Evolutionary conservation across 2,329 filamentous ascomycete genomes (phyloP).

Genomic region (Xylaria multiplex): DNA sequence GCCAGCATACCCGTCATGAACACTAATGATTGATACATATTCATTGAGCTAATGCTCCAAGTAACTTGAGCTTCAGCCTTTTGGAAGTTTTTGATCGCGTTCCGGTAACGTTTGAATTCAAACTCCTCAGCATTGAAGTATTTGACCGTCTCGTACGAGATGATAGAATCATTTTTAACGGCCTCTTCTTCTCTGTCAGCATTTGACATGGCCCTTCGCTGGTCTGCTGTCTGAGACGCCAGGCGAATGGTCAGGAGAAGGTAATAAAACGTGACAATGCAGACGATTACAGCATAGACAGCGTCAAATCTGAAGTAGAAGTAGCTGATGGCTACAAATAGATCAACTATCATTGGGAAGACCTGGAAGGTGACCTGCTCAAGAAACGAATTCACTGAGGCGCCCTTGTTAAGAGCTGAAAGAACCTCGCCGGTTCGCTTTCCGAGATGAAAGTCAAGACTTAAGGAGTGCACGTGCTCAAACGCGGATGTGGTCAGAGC

Average conservation of each 20-base stretch:
- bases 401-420: constrained; percentile 94
- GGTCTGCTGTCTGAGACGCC: constrained; percentile 91
- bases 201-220: constrained; percentile 93
- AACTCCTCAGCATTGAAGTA: constrained; percentile 88
- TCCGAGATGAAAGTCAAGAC: constrained; percentile 93
- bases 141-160: constrained; percentile 96
- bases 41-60: constrained; percentile 81
- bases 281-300: constrained; percentile 89
- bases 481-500: constrained; percentile 95
- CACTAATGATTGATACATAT: constrained; percentile 81
- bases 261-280: constrained; percentile 94
- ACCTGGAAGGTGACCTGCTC: constrained; percentile 97
- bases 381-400: constrained; percentile 94
- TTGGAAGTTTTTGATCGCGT: constrained; percentile 77
- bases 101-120: constrained; percentile 78
- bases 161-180: constrained; percentile 98
- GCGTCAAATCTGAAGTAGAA: constrained; percentile 83
- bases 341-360: constrained; percentile 91
- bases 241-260: constrained; percentile 96
- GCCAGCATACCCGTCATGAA: constrained; percentile 81
- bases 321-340: constrained; percentile 84
- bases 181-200: constrained; percentile 94
- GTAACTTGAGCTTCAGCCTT: constrained; percentile 79
- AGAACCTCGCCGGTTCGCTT: constrained; percentile 97
- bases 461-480: constrained; percentile 95